phyloP scores from a whole-genome alignment of 257 asterid genomes.

The Mentha longifolia region DNA sequence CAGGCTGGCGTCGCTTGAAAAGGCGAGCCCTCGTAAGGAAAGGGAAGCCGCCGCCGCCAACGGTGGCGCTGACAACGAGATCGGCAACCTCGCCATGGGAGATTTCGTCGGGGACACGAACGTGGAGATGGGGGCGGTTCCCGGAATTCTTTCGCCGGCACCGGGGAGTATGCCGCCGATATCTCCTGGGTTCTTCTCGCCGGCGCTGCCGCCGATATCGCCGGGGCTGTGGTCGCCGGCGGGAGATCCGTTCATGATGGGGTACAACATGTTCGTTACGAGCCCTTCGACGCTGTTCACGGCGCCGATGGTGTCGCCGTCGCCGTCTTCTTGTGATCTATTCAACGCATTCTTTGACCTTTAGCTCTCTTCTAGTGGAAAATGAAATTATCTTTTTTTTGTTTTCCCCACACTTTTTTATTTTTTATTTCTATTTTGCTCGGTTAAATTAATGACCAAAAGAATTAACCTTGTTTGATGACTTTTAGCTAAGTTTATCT shows the following conservation, averaged over 20 bases:
- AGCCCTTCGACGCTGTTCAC: conserved; percentile 79
- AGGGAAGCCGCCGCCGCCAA: conserved; percentile 26
- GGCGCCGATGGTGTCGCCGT: conserved; percentile 74
- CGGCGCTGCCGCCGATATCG: conserved; percentile 64
- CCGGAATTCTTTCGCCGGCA: conserved; percentile 90
- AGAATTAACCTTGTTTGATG: conserved; percentile 22
- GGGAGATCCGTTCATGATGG: conserved; percentile 56
- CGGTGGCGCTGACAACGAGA: neutral
- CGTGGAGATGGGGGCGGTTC: conserved; percentile 51
- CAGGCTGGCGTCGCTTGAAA: conserved; percentile 74
- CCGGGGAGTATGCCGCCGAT: conserved; percentile 69
- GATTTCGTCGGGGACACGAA: conserved; percentile 50
- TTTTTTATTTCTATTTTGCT: neutral
- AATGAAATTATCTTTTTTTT: neutral
- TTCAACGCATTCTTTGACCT: conserved; percentile 80
- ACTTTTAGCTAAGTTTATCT: conserved; percentile 31
- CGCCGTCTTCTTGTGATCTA: conserved; percentile 56
- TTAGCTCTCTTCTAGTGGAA: conserved; percentile 34
- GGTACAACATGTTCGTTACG: conserved; percentile 63
- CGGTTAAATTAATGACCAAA: neutral
- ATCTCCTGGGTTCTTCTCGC: conserved; percentile 77
- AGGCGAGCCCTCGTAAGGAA: conserved; percentile 54
- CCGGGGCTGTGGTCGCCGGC: conserved; percentile 85
- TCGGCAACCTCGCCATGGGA: conserved; percentile 31
- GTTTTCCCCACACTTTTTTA: neutral